These are phyloP conservation scores for Tricholoma matsutake DNA, from an alignment of 768 basidiomycete species.

Conservation along the genomic window DNA sequence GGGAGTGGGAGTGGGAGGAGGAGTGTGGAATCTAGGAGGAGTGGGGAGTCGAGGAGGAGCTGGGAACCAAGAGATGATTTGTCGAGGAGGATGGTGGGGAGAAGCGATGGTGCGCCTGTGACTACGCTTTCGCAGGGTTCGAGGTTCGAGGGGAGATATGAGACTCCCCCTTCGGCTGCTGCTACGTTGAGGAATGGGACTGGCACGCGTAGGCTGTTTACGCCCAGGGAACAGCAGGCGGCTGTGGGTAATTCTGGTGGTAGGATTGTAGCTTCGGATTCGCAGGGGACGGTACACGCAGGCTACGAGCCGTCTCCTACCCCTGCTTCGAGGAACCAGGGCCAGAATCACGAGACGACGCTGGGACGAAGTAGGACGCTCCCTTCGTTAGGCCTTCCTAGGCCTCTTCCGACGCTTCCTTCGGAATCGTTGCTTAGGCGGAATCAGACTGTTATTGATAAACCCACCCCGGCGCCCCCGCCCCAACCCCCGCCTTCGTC, in stretches of 20 bases:
- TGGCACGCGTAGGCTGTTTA: constrained; percentile 48
- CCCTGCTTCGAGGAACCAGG: constrained; percentile 31
- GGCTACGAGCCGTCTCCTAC: constrained; percentile 42
- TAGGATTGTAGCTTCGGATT: constrained; percentile 36
- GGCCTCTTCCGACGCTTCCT: constrained; percentile 56
- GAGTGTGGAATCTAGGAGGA: constrained; percentile 49
- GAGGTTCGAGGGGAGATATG: constrained; percentile 9
- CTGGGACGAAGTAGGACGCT: constrained; percentile 45
- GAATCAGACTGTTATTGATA: constrained; percentile 14
- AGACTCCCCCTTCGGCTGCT: constrained; percentile 20
- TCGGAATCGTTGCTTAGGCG: constrained; percentile 36
- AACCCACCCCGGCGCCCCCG: constrained; percentile 6
- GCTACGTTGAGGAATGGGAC: neutral
- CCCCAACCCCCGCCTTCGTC: constrained; percentile 33
- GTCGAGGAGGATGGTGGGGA: constrained; percentile 31
- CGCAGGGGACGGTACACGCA: constrained; percentile 40
- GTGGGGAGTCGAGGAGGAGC: constrained; percentile 29
- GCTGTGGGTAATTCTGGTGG: constrained; percentile 2
- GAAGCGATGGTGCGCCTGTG: constrained; percentile 30
- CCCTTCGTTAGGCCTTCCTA: constrained; percentile 51
- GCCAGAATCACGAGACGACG: constrained; percentile 7
- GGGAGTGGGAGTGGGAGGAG: constrained; percentile 40
- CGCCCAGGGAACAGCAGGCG: constrained; percentile 49
- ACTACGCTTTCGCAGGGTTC: constrained; percentile 25
- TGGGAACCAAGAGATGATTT: constrained; percentile 46